Evolutionary conservation across 768 basidiomycete species (phyloP), one percentile per base, ranked within the genome.

Genomic region (Leccinum subgranulosum): DNA sequence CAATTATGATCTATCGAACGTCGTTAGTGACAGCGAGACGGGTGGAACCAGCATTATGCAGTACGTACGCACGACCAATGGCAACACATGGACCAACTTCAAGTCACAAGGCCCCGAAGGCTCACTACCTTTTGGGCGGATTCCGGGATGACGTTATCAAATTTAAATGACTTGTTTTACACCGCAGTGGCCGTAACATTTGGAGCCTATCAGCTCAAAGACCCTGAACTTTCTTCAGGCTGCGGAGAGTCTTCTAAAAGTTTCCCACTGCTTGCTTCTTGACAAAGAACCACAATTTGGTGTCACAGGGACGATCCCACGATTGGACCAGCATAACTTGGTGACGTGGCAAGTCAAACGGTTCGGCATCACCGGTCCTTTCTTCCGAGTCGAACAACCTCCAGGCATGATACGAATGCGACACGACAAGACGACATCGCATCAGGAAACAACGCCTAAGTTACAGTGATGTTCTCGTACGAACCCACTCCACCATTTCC

Each of bases 301-400:
- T n/a, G 39, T n/a, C 39, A 41, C 39, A 41, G 41, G 41, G 41
- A 43, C 19, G 41, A 43, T 43, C 41, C 41, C 41, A 43, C 41
- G 41, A 43, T 39, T 39, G 36, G 41, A 43, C 41, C n/a, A 19
- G 39, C 39, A 43, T 43, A 19, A 43, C 19, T 43, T 11, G 41
- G 6, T 43, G 41, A 65, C 64, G 53, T 65, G 63, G 60, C 63
- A 62, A 43, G 36, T 17, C 51, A 39, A 21, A 47, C 25, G n/a
- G 41, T 31, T 39, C 41, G 28, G 48, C 33, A 23, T 17, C 17
- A 29, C 25, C 23, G 29, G 61, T n/a, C 10, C 5, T 19, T 10
- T 28, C 11, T 23, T 43, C 62, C 54, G 48, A 49, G 28, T 56
- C 49, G 5, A 29, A 49, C 39, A 46, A 21, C 19, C 19, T 43